phyloP scores from a whole-genome alignment of 345 rosid genomes.

The Eucalyptus pumila region DNA sequence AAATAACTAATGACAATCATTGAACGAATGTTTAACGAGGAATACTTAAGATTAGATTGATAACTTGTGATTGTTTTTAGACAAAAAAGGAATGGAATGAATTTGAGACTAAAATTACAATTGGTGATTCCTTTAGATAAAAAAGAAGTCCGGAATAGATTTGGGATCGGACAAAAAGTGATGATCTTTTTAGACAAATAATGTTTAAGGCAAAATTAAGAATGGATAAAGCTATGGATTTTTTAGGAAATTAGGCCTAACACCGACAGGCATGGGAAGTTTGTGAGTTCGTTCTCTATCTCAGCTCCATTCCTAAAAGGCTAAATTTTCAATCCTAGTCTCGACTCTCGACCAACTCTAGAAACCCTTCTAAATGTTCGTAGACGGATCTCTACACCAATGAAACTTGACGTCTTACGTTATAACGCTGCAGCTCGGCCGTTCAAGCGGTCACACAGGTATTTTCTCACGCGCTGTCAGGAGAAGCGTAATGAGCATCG shows the following conservation, averaged over 20 bases:
- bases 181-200: background rate
- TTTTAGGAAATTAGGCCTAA: background rate
- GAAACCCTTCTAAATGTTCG: background rate
- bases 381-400: background rate
- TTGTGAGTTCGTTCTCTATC: background rate
- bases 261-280: background rate
- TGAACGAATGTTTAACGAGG: background rate
- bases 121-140: background rate
- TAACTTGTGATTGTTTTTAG: background rate
- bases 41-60: background rate
- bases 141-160: rapidly evolving
- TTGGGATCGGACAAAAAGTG: too few species aligned
- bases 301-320: background rate
- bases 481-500: background rate
- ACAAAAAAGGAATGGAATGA: background rate
- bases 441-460: background rate
- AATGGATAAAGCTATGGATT: background rate
- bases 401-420: background rate
- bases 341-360: background rate
- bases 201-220: background rate
- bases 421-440: background rate
- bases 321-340: background rate
- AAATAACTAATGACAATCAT: background rate
- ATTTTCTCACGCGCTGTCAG: background rate
- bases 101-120: background rate